These are phyloP conservation scores for Venturia aucupariae DNA, from an alignment of 2,329 filamentous ascomycete species.

Conservation along the genomic window DNA sequence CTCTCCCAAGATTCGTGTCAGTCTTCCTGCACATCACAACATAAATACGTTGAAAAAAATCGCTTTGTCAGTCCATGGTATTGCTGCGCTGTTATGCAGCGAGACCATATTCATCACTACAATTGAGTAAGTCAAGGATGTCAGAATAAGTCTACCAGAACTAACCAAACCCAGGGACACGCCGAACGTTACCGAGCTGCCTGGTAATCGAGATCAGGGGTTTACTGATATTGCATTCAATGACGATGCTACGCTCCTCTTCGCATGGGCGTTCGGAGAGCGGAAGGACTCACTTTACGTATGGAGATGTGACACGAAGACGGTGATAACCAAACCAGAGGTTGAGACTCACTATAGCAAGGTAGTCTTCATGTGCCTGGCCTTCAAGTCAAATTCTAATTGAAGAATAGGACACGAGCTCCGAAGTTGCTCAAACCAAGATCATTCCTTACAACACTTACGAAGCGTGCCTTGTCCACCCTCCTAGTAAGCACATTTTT, in stretches of 20 bases:
- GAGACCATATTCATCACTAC: not conserved
- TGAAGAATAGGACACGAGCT: not conserved
- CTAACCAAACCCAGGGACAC: not conserved
- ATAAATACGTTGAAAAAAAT: not conserved
- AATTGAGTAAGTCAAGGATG: not conserved
- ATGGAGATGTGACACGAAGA: not conserved
- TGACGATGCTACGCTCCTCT: not conserved
- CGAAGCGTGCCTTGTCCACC: not conserved
- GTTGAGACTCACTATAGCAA: not conserved
- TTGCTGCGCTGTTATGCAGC: not conserved
- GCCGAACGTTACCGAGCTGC: not conserved
- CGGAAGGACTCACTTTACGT: not conserved
- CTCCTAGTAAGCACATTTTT: not conserved
- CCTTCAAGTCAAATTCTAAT: not conserved
- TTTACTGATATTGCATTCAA: not conserved
- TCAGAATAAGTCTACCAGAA: not conserved
- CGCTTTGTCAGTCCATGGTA: not conserved
- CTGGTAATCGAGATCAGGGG: not conserved
- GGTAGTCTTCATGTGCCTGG: not conserved
- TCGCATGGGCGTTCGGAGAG: not conserved
- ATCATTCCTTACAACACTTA: not conserved
- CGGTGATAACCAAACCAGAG: not conserved
- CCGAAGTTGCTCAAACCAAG: not conserved
- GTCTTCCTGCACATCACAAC: not conserved
- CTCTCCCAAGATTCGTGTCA: not conserved